A percentile compares a stretch with the other conserved stretches of the same genome.
phyloP scores from a whole-genome alignment of 2,329 filamentous ascomycete genomes.

The Mariannaea elegans region DNA sequence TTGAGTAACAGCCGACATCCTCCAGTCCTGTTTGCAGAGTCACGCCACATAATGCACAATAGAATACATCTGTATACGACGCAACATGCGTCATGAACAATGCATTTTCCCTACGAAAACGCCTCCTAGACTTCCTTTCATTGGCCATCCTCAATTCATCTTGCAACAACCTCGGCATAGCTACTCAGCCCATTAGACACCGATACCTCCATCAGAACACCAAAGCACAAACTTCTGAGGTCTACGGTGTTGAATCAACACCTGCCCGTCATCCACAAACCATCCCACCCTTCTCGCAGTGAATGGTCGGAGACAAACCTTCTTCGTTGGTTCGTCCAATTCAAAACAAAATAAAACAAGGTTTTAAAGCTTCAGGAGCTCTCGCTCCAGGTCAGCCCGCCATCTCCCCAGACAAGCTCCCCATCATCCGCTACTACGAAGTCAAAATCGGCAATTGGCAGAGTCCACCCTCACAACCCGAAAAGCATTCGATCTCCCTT shows the following conservation, averaged over 20 bases:
- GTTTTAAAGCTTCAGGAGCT: not conserved
- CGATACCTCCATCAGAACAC: too few species aligned
- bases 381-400: not conserved
- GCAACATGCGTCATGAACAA: slow-evolving; percentile 4
- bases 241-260: not conserved
- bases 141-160: not conserved
- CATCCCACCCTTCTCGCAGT: not conserved
- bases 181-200: too few species aligned
- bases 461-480: not conserved
- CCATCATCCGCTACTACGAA: not conserved
- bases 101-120: not conserved
- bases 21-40: not conserved
- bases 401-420: not conserved
- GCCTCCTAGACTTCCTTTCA: not conserved
- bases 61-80: not conserved
- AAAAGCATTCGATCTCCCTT: not conserved
- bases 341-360: not conserved
- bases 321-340: not conserved
- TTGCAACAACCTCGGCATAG: not conserved
- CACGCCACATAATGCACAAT: not conserved
- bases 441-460: not conserved
- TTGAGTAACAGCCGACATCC: not conserved
- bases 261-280: too few species aligned
- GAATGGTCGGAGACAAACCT: too few species aligned
- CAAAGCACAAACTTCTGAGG: too few species aligned